Evolutionary conservation across 495 filamentous ascomycete species (phyloP).

Genomic region (Jackrogersella multiformis): DNA sequence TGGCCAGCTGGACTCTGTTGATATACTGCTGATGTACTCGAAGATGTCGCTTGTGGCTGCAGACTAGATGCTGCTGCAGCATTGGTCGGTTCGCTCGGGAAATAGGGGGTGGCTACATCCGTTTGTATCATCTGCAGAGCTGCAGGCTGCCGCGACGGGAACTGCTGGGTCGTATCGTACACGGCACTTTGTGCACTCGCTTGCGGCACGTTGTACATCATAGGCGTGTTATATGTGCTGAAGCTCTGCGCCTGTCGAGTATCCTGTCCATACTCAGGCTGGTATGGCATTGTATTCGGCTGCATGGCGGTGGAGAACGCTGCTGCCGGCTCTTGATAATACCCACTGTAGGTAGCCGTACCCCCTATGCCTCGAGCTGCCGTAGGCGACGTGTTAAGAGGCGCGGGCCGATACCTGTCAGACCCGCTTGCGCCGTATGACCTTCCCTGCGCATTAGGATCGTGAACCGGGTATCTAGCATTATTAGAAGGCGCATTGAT

Average conservation of each 20-base stretch:
- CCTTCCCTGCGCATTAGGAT: conserved; percentile 53
- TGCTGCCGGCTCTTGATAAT: conserved; percentile 63
- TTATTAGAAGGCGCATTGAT: conserved; percentile 54
- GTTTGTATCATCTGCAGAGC: conserved; percentile 80
- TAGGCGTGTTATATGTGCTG: conserved; percentile 61
- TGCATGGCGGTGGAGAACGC: conserved; percentile 60
- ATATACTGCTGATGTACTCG: conserved; percentile 57
- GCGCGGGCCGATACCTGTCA: conserved; percentile 60
- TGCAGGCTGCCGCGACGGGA: conserved; percentile 80
- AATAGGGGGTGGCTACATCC: conserved; percentile 77
- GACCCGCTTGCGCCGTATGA: conserved; percentile 52
- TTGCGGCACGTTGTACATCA: conserved; percentile 85
- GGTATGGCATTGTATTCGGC: conserved; percentile 62
- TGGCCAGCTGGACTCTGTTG: conserved; percentile 53
- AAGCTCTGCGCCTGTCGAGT: conserved; percentile 59
- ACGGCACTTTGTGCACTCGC: conserved; percentile 69
- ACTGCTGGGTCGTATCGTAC: conserved; percentile 84
- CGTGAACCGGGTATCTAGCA: conserved; percentile 55
- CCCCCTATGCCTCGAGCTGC: conserved; percentile 53
- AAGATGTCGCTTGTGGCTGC: conserved; percentile 52
- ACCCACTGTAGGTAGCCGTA: conserved; percentile 63
- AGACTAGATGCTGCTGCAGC: conserved; percentile 63
- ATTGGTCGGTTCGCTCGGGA: conserved; percentile 73
- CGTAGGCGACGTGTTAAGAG: conserved; percentile 56
- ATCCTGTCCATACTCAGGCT: conserved; percentile 63